A percentile compares a stretch with the other conserved stretches of the same genome.
phyloP scores from a whole-genome alignment of 495 filamentous ascomycete species.

The Neurospora sp. region DNA sequence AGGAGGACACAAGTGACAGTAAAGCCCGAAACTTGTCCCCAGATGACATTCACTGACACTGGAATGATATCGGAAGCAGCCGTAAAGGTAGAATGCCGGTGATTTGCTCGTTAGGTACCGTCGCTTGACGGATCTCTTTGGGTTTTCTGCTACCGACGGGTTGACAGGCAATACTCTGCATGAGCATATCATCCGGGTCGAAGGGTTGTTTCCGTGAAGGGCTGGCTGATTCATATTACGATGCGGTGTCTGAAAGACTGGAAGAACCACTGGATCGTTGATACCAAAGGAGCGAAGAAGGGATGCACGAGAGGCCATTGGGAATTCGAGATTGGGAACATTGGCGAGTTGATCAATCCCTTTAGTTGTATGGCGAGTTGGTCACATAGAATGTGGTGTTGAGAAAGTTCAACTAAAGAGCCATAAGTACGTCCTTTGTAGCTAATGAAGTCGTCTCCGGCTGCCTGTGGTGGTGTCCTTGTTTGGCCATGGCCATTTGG shows the following conservation, averaged over 20 bases:
- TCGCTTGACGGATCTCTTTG: neutral
- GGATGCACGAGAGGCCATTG: neutral
- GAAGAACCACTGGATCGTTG: neutral
- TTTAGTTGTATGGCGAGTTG: too few relatives aligned
- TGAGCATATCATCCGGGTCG: neutral
- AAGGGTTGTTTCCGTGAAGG: neutral
- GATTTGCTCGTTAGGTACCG: neutral
- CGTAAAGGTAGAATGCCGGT: neutral
- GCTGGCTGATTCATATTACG: neutral
- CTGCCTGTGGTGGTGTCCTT: neutral
- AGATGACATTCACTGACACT: neutral
- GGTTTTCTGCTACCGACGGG: neutral
- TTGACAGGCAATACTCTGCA: neutral
- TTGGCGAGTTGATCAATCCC: too few relatives aligned
- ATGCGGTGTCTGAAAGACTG: neutral
- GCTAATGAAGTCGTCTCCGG: neutral
- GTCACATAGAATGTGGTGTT: neutral
- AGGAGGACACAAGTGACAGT: neutral
- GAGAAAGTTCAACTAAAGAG: neutral
- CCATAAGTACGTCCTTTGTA: neutral
- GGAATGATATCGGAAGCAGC: neutral
- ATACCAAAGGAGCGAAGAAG: neutral
- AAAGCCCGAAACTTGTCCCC: neutral
- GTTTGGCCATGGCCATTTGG: neutral
- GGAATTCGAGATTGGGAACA: neutral